These are phyloP conservation scores for Auriscalpium vulgare DNA, from an alignment of 768 basidiomycete species.

Conservation along the genomic window DNA sequence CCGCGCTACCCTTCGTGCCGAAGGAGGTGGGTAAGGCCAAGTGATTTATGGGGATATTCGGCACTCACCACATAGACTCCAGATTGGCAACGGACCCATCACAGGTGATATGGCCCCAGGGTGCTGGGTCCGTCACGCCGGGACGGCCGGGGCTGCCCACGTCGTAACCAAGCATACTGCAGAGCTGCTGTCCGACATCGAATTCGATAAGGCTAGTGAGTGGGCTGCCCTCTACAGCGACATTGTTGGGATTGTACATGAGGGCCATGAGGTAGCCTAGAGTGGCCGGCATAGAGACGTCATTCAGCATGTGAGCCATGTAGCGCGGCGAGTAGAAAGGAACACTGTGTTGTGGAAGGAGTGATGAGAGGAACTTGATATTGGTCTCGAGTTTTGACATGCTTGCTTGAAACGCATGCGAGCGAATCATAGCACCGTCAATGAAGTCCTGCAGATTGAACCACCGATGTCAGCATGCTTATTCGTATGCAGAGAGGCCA, in stretches of 20 bases:
- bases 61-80: slow-evolving; percentile 35
- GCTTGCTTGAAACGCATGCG: slow-evolving; percentile 15
- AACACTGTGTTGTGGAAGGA: slow-evolving; percentile 25
- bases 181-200: slow-evolving; percentile 32
- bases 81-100: slow-evolving; percentile 39
- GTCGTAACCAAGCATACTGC: slow-evolving; percentile 32
- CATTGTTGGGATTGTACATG: slow-evolving; percentile 37
- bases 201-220: slow-evolving; percentile 31
- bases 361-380: slow-evolving; percentile 9
- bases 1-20: slow-evolving; percentile 24
- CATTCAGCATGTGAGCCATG: slow-evolving; percentile 32
- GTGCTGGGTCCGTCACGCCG: not conserved
- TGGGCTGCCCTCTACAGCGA: slow-evolving; percentile 33
- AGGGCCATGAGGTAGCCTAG: slow-evolving; percentile 19
- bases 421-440: slow-evolving; percentile 11
- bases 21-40: not conserved
- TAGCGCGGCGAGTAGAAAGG: slow-evolving; percentile 36
- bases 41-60: not conserved
- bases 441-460: slow-evolving; percentile 16
- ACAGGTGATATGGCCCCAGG: slow-evolving; percentile 38
- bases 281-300: slow-evolving; percentile 23
- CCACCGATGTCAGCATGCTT: not conserved
- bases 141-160: slow-evolving; percentile 1
- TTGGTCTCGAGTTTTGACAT: slow-evolving; percentile 17
- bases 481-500: not conserved